These are phyloP conservation scores for Cornus controversa DNA, from an alignment of 148 eudicot species.

Conservation along the genomic window DNA sequence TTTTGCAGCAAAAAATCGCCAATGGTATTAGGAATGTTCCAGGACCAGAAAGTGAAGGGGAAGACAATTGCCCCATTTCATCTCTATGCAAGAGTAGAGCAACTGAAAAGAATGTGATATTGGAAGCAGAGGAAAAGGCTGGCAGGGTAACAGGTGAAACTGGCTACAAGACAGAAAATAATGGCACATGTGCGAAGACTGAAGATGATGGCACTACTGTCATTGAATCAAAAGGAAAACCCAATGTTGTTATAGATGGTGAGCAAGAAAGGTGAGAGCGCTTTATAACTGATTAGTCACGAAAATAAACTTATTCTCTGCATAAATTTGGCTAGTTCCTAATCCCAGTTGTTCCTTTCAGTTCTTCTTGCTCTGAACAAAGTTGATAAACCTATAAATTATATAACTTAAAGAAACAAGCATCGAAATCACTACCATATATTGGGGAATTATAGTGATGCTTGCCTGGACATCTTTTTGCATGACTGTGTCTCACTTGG, in stretches of 20 bases:
- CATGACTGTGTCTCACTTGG: not conserved
- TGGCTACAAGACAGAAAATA: constrained; percentile 7
- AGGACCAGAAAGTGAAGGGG: constrained; percentile 49
- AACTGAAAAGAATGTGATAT: constrained; percentile 9
- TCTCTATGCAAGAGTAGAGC: constrained; percentile 31
- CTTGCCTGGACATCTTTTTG: not conserved
- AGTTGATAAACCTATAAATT: not conserved
- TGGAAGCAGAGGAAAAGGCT: constrained; percentile 12
- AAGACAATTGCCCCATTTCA: constrained; percentile 48
- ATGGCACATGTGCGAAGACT: not conserved
- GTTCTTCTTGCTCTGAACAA: not conserved
- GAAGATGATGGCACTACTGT: constrained; percentile 1
- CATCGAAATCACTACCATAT: not conserved
- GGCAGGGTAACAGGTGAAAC: not conserved
- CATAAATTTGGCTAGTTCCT: not conserved
- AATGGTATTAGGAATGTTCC: constrained; percentile 3
- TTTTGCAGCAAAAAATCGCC: constrained; percentile 12
- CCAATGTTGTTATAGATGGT: constrained; percentile 11
- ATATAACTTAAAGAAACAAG: not conserved
- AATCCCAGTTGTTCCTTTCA: not conserved
- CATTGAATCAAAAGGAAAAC: constrained; percentile 12
- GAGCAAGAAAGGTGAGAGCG: constrained; percentile 43
- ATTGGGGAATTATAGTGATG: not conserved
- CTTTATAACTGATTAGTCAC: constrained; percentile 7
- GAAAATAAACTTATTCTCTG: not conserved